A percentile compares a stretch with the other conserved stretches of the same genome.
phyloP scores from a whole-genome alignment of 225 moss, liverwort and hornwort genomes.

The Sphagnum tenellum region DNA sequence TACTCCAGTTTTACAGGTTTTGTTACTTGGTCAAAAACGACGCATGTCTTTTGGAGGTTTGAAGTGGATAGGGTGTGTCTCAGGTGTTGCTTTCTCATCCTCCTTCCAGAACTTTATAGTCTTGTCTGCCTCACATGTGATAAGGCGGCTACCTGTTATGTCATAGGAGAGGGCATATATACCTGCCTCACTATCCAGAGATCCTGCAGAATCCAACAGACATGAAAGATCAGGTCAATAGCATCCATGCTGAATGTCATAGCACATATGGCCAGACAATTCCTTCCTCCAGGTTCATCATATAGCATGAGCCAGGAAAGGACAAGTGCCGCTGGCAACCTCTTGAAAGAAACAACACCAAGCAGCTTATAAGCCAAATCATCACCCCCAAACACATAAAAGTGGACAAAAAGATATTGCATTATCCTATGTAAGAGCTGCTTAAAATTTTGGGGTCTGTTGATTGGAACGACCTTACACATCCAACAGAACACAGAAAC shows the following conservation, averaged over 20 bases:
- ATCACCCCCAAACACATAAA: neutral
- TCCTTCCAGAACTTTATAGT: conserved; percentile 99
- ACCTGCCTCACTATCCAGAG: conserved; percentile 95
- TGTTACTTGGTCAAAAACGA: conserved; percentile 39
- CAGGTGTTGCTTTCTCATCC: conserved; percentile 87
- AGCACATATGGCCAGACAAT: no score
- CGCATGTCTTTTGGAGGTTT: conserved; percentile 97
- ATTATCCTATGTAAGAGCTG: neutral
- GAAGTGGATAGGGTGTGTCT: conserved; percentile 89
- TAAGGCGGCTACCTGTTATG: conserved; percentile 80
- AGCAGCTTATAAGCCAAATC: neutral
- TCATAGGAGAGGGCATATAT: conserved; percentile 90
- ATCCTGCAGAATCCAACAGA: conserved; percentile 42
- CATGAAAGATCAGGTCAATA: neutral
- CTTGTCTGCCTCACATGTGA: conserved; percentile 98
- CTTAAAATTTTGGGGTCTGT: neutral
- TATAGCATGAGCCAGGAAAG: no score
- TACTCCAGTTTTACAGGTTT: no score
- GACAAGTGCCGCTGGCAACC: no score
- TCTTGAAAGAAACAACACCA: neutral
- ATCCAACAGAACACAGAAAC: no score
- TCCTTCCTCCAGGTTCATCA: no score
- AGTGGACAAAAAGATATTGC: no score
- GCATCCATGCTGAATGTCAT: neutral
- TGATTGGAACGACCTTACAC: neutral